Evolutionary conservation across 805 yeast genomes (phyloP), one percentile per base, ranked within the genome.

Genomic region (Metschnikowia orientalis): DNA sequence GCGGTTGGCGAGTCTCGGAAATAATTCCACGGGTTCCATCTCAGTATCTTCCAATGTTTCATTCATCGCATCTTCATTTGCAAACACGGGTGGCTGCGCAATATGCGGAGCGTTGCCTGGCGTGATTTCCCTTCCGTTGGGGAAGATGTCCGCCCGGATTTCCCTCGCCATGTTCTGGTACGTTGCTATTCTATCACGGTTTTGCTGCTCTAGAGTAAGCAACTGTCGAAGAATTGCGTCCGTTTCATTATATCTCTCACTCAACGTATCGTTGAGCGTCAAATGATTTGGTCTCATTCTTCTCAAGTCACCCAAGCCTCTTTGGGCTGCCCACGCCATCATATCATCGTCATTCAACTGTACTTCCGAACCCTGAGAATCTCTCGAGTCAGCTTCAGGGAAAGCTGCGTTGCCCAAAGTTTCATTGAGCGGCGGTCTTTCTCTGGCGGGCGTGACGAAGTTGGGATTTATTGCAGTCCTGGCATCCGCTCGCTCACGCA

Each of bases 61-160:
- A 5, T 42, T 49, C 35, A 30, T 48, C 45, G 18, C 44, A 45
- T 14, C 67, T 60, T 34, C 44, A 13, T 28, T 22, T 7, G 20
- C 18, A 35, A 66, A 66, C 3, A 66, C 67, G 10, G 70, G 60
- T 5, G 66, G 67, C 38, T 64, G 71, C 11, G 46, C 44, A 8
- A 64, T 59, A 24, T 63, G 70, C 1, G 71, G 71, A 4, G 69
- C 70, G 44, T 63, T 53, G 11, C 51, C 54, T 4, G 53, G 57
- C 16, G 47, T 30, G 18, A 41, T 28, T 3, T 24, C 35, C 8
- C 14, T 27, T 8, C 34, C 39, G 15, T 29, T 26, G 4, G 40
- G 40, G 5, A 26, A 32, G 11, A 32, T 8, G 8, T 41, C 41
- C n/a, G 24, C 22, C 25, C 28, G 34, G 17, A 36, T 25, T 6